phyloP scores from a whole-genome alignment of 1,284 basidiomycete genomes.

The Apiotrichum brassicae region DNA sequence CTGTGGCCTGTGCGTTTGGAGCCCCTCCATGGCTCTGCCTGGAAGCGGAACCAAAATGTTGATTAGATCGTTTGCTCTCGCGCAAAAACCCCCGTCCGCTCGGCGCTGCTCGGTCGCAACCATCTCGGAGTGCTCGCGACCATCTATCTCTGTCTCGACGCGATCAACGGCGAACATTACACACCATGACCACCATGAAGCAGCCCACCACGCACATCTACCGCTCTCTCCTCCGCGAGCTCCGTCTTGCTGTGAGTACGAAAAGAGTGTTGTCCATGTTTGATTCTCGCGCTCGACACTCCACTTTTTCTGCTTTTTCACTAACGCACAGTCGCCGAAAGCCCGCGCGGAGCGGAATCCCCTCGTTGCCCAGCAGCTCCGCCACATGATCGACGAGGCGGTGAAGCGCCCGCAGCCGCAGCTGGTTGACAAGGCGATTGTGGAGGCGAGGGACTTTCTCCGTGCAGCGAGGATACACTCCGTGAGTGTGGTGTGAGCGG shows the following conservation, averaged over 20 bases:
- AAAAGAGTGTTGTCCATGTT: not conserved
- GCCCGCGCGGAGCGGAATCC: constrained; percentile 51
- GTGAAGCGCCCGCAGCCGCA: constrained; percentile 38
- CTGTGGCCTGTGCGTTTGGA: too few relatives aligned
- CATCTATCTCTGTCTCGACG: too few relatives aligned
- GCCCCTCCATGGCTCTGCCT: too few relatives aligned
- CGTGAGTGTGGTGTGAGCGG: constrained; percentile 43
- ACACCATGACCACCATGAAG: not conserved
- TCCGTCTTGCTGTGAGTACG: constrained; percentile 39
- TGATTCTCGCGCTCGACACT: not conserved
- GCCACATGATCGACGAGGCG: constrained; percentile 46
- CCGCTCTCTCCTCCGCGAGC: constrained; percentile 42
- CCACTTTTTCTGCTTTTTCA: not conserved
- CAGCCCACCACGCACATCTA: constrained; percentile 33
- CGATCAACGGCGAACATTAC: too few relatives aligned
- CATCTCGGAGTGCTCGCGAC: too few relatives aligned
- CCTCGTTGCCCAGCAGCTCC: constrained; percentile 53
- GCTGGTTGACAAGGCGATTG: constrained; percentile 50
- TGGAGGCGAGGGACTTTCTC: constrained; percentile 66
- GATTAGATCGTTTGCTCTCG: too few relatives aligned
- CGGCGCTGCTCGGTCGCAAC: too few relatives aligned
- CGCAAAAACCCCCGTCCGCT: too few relatives aligned
- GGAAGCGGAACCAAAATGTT: constrained; percentile 15
- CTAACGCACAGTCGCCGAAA: constrained; percentile 44
- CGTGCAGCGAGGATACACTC: constrained; percentile 59